These are phyloP conservation scores for Schizosaccharomyces cryophilus DNA, from an alignment of 805 yeast species.

Conservation along the genomic window DNA sequence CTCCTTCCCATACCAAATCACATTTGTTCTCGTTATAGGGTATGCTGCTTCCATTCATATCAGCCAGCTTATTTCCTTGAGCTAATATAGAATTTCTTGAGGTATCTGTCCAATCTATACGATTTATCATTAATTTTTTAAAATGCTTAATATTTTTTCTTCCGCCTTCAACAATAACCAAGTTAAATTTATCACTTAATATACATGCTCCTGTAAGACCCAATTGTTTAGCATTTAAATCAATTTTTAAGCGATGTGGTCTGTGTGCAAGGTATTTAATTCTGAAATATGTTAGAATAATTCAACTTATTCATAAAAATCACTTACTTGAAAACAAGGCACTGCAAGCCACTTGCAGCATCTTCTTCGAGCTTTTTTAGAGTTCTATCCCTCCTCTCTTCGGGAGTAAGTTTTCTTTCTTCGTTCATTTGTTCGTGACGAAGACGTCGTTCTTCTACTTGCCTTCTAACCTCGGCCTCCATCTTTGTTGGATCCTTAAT, in stretches of 20 bases:
- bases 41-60: background rate
- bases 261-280: slow-evolving; percentile 33
- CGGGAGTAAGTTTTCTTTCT: slow-evolving; percentile 34
- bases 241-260: slow-evolving; percentile 48
- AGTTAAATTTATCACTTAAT: slow-evolving; percentile 17
- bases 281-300: slow-evolving; percentile 8
- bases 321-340: slow-evolving; percentile 26
- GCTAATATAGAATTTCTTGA: slow-evolving; percentile 11
- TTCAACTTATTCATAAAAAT: background rate
- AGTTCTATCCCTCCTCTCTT: slow-evolving; percentile 29
- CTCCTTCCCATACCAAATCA: slow-evolving; percentile 11
- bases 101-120: slow-evolving; percentile 46
- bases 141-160: slow-evolving; percentile 35
- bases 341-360: slow-evolving; percentile 25
- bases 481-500: slow-evolving; percentile 72
- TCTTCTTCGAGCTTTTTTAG: slow-evolving; percentile 24
- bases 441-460: slow-evolving; percentile 35
- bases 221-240: slow-evolving; percentile 55
- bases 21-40: slow-evolving; percentile 6
- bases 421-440: slow-evolving; percentile 39
- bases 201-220: slow-evolving; percentile 33
- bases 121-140: slow-evolving; percentile 29
- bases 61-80: background rate
- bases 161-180: slow-evolving; percentile 59
- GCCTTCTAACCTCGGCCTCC: slow-evolving; percentile 44